Conservation (phyloP, 768 basidiomycete genomes). For the Thelephora ganbajun region DNA sequence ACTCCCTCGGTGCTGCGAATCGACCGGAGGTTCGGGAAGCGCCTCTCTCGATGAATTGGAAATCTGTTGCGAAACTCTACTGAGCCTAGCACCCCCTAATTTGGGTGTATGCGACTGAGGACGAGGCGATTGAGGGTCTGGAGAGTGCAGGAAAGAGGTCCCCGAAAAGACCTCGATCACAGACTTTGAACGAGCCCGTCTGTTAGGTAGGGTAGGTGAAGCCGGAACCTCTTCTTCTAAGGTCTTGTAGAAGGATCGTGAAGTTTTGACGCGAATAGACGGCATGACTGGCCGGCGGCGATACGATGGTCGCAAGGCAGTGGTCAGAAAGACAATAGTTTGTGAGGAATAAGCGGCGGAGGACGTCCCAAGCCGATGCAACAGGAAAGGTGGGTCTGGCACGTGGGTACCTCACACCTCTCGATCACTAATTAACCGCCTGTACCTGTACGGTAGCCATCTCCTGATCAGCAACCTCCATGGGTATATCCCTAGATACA, state of each 20-base stretch:
- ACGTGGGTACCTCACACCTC: too few relatives aligned
- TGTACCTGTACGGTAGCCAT: too few relatives aligned
- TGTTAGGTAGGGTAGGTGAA: not conserved
- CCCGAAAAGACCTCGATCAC: not conserved
- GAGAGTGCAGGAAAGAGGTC: not conserved
- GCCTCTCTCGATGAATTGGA: too few relatives aligned
- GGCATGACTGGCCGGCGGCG: not conserved
- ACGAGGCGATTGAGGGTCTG: not conserved
- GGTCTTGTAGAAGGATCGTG: not conserved
- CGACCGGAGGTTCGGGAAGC: slow-evolving; percentile 4
- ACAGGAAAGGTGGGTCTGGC: too few relatives aligned
- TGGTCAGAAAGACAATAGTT: too few relatives aligned
- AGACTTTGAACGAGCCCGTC: not conserved
- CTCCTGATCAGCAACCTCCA: too few relatives aligned
- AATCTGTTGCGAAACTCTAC: slow-evolving; percentile 14
- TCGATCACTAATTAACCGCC: too few relatives aligned
- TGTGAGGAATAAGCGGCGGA: too few relatives aligned
- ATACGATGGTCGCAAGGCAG: too few relatives aligned
- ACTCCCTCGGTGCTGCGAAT: not conserved
- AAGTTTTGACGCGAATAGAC: not conserved
- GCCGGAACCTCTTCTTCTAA: not conserved
- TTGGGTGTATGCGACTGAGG: not conserved
- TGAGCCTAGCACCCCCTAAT: slow-evolving; percentile 1
- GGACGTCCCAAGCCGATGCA: too few relatives aligned
- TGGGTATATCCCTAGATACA: too few relatives aligned